These are phyloP conservation scores for Penicillium sp. DNA, from an alignment of 2,329 filamentous ascomycete species.

Conservation along the genomic window DNA sequence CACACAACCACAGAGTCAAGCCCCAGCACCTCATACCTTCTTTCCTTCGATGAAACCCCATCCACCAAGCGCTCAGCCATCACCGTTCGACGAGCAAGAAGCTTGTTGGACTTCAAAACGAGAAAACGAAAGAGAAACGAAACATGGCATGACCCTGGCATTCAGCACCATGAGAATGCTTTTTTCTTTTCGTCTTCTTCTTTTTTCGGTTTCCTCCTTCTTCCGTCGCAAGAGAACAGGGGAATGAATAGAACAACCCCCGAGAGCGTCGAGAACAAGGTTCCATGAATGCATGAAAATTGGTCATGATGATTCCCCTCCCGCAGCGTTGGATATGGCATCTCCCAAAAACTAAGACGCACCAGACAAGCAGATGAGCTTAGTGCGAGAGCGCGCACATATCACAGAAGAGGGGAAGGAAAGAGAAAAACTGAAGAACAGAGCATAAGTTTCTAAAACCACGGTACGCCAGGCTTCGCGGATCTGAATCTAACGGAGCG, in stretches of 20 bases:
- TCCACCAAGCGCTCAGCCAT: neutral
- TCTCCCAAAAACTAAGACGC: slow-evolving; percentile 29
- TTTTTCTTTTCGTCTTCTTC: neutral
- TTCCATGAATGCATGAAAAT: slow-evolving; percentile 40
- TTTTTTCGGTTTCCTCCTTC: slow-evolving; percentile 1
- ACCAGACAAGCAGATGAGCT: slow-evolving; percentile 14
- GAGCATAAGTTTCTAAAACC: slow-evolving; percentile 35
- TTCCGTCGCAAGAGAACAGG: neutral
- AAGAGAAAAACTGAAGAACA: slow-evolving; percentile 15
- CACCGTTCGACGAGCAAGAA: neutral
- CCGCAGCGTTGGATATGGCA: slow-evolving; percentile 38
- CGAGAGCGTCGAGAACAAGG: slow-evolving; percentile 24
- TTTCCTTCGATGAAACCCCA: slow-evolving; percentile 4
- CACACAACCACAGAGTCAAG: slow-evolving; percentile 2
- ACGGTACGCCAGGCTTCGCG: slow-evolving; percentile 40
- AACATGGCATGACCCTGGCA: neutral
- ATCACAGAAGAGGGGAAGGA: slow-evolving; percentile 10
- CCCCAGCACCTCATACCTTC: slow-evolving; percentile 2
- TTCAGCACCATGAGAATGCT: neutral
- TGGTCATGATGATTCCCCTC: slow-evolving; percentile 43
- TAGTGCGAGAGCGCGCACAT: slow-evolving; percentile 6
- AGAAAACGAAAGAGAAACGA: neutral
- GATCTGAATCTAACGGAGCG: slow-evolving; percentile 34
- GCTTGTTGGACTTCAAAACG: neutral
- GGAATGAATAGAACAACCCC: slow-evolving; percentile 7